Evolutionary conservation across 31 red algal species (phyloP).

Genomic region (Endocladia muricata): DNA sequence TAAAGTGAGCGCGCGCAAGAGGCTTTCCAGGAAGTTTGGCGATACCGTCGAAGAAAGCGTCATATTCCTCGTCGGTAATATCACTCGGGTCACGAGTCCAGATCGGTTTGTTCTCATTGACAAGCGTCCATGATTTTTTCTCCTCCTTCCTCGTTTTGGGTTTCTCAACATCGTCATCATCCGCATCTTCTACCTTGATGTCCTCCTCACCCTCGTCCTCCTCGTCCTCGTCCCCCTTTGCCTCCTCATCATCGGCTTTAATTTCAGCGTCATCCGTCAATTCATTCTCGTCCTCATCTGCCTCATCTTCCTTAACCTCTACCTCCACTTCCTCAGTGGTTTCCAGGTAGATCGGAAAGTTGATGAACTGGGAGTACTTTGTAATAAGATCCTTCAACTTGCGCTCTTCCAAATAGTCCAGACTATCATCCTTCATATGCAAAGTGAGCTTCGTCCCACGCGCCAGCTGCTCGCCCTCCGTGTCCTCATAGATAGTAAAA

Average conservation of each 20-base stretch:
- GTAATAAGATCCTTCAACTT: conserved; percentile 83
- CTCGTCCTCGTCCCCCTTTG: not conserved
- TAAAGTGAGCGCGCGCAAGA: conserved; percentile 81
- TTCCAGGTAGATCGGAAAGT: conserved; percentile 94
- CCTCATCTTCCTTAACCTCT: conserved; percentile 44
- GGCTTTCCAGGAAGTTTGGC: conserved; percentile 67
- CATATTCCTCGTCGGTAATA: conserved; percentile 85
- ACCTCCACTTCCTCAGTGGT: conserved; percentile 56
- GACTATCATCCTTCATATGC: conserved; percentile 85
- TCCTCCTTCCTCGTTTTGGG: conserved; percentile 73
- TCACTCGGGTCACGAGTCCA: conserved; percentile 85
- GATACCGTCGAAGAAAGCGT: conserved; percentile 70
- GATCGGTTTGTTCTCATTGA: conserved; percentile 92
- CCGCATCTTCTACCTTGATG: conserved; percentile 70
- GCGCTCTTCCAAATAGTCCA: conserved; percentile 68
- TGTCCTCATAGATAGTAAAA: conserved; percentile 86
- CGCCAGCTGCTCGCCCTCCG: conserved; percentile 31
- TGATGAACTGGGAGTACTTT: conserved; percentile 94
- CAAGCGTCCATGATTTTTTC: conserved; percentile 56
- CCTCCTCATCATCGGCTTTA: conserved; percentile 18
- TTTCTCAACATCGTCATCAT: conserved; percentile 47
- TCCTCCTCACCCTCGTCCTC: conserved; percentile 34
- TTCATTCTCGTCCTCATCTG: conserved; percentile 1
- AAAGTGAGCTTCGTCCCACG: conserved; percentile 84
- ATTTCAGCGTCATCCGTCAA: conserved; percentile 18